Evolutionary conservation across 306 rosid species (phyloP).

Genomic region (Quercus cerris): DNA sequence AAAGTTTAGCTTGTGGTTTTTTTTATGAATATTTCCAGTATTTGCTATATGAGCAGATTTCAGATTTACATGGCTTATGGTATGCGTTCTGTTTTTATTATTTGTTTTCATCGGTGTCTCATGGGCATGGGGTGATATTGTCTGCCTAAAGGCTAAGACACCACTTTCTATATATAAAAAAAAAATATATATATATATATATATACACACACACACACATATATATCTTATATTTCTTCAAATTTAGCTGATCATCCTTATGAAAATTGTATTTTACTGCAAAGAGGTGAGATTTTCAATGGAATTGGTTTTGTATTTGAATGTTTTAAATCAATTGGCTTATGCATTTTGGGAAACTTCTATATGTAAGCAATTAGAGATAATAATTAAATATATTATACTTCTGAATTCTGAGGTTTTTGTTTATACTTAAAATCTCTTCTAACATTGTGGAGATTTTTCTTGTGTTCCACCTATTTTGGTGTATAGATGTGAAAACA

Average conservation of each 20-base stretch:
- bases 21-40: not conserved
- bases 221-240: not conserved
- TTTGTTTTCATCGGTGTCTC: not conserved
- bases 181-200: too few species aligned
- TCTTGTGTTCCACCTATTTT: not conserved
- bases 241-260: not conserved
- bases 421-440: not conserved
- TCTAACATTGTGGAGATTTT: not conserved
- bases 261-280: not conserved
- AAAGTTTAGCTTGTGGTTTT: not conserved
- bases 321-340: not conserved
- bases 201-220: too few species aligned
- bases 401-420: not conserved
- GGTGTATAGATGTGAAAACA: not conserved
- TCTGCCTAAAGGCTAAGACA: too few species aligned
- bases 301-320: not conserved
- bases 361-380: not conserved
- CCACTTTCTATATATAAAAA: too few species aligned
- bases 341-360: not conserved
- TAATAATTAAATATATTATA: not conserved
- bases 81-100: not conserved
- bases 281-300: not conserved
- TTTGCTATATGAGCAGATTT: not conserved
- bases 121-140: too few species aligned
- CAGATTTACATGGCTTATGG: not conserved